Conservation (phyloP, 176 grass and related monocot genomes). For the Alloteropsis semialata region DNA sequence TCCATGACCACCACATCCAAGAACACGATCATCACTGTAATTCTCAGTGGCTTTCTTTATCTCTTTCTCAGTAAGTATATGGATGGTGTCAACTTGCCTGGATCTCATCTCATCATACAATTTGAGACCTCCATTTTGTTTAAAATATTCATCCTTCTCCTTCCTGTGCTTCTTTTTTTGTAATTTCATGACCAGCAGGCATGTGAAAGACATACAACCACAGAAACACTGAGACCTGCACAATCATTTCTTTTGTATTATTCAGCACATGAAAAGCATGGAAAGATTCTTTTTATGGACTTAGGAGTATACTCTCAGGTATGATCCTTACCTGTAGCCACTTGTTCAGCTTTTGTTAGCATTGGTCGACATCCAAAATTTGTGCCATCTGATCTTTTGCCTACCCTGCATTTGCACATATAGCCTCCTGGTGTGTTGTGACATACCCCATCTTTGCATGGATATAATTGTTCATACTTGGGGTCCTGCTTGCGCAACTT, state of each 20-base stretch:
- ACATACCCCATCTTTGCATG: slow-evolving; percentile 32
- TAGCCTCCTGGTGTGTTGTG: slow-evolving; percentile 31
- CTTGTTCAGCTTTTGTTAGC: neutral
- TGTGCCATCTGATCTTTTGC: neutral
- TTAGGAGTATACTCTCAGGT: neutral
- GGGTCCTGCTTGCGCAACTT: neutral
- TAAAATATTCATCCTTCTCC: neutral
- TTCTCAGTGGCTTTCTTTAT: no score
- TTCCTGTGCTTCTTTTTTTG: neutral
- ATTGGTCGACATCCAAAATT: neutral
- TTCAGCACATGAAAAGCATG: neutral
- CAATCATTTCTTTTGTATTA: no score
- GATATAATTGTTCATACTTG: slow-evolving; percentile 25
- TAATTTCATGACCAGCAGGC: neutral
- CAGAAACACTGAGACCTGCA: neutral
- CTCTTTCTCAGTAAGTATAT: no score
- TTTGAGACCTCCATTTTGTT: neutral
- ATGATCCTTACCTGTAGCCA: neutral
- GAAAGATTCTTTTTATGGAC: neutral
- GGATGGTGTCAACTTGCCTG: neutral
- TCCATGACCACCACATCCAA: neutral
- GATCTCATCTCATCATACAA: neutral
- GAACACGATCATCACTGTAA: no score
- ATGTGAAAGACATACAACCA: neutral
- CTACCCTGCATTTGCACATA: slow-evolving; percentile 14